Conservation (phyloP, 768 basidiomycete genomes). For the Pholiota conissans region DNA sequence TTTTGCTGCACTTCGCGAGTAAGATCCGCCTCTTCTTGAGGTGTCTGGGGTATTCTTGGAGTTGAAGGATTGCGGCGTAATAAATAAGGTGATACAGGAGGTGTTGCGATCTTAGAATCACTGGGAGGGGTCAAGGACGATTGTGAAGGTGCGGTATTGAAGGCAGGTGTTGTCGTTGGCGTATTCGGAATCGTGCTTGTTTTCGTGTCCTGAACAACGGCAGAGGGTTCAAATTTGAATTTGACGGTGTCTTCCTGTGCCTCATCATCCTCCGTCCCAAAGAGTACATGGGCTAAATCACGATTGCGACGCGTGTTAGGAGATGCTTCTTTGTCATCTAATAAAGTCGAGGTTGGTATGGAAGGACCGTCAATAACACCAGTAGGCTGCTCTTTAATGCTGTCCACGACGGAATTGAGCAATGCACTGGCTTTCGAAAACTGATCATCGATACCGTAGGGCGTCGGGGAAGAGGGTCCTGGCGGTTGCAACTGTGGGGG, state of each 20-base stretch:
- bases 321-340: constrained; percentile 36
- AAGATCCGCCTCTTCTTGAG: constrained; percentile 55
- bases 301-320: constrained; percentile 64
- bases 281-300: constrained; percentile 76
- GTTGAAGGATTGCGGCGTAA: constrained; percentile 42
- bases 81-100: constrained; percentile 34
- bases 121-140: constrained; percentile 15
- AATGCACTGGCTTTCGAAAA: constrained; percentile 63
- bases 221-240: not conserved
- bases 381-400: constrained; percentile 40
- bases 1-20: constrained; percentile 67
- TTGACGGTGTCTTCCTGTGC: constrained; percentile 3
- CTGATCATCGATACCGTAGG: constrained; percentile 43
- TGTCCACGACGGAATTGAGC: constrained; percentile 60
- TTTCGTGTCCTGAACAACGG: not conserved
- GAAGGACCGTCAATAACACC: constrained; percentile 20
- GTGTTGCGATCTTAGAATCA: constrained; percentile 22
- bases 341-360: constrained; percentile 16
- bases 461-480: constrained; percentile 36
- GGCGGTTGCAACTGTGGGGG: constrained; percentile 44
- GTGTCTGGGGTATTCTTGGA: constrained; percentile 40
- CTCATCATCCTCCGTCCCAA: constrained; percentile 48
- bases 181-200: not conserved
- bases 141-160: constrained; percentile 1
- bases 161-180: not conserved